Conservation (phyloP, 2,329 filamentous ascomycete genomes). For the Davidsoniella australis region DNA sequence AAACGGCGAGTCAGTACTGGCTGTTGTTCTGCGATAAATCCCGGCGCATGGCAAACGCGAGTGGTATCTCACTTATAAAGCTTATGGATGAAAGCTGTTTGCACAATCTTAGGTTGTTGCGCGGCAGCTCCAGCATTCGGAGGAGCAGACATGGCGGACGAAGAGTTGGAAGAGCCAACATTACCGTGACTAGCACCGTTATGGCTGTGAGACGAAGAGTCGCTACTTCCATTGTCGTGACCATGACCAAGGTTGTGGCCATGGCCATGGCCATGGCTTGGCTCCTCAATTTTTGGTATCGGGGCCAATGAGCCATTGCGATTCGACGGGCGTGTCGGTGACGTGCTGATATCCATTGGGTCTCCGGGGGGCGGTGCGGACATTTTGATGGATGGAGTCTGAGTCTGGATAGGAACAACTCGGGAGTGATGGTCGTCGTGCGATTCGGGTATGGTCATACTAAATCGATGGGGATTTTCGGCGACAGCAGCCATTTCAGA, state of each 20-base stretch:
- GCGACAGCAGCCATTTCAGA: conserved; percentile 12
- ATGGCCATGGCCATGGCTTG: conserved; percentile 14
- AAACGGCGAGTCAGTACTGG: conserved; percentile 16
- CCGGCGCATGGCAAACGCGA: neutral
- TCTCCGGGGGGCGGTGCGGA: conserved; percentile 40
- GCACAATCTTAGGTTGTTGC: conserved; percentile 91
- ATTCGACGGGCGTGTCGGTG: conserved; percentile 21
- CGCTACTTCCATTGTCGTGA: conserved; percentile 20
- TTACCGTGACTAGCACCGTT: neutral
- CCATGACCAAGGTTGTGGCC: neutral
- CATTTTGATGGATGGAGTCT: conserved; percentile 39
- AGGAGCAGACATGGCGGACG: conserved; percentile 31
- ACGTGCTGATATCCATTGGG: conserved; percentile 44
- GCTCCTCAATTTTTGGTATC: neutral
- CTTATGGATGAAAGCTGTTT: conserved; percentile 98
- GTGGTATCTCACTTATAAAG: conserved; percentile 60
- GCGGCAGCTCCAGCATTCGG: conserved; percentile 52
- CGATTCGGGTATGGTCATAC: conserved; percentile 9
- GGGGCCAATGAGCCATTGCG: conserved; percentile 7
- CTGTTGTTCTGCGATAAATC: too few species aligned
- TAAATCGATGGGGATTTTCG: conserved; percentile 13
- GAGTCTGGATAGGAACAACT: conserved; percentile 37
- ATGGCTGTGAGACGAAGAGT: conserved; percentile 14
- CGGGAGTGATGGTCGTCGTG: conserved; percentile 10
- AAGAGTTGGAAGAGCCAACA: conserved; percentile 15